Conservation (phyloP, 345 rosid species). For the Toxicodendron radicans region DNA sequence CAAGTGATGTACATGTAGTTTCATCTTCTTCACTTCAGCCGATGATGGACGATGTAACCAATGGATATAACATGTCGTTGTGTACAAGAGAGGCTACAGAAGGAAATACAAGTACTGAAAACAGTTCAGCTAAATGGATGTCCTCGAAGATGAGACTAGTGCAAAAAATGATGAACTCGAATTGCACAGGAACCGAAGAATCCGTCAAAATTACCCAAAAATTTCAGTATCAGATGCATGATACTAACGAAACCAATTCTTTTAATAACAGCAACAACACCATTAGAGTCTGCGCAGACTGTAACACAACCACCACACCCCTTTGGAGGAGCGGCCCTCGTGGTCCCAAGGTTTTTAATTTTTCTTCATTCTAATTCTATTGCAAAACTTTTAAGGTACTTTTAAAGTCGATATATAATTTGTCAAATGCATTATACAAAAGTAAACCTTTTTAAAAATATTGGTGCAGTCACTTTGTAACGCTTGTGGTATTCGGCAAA, state of each 20-base stretch:
- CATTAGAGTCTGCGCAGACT: conserved; percentile 54
- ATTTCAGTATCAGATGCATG: conserved; percentile 26
- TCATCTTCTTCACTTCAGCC: conserved; percentile 16
- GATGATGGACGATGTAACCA: neutral
- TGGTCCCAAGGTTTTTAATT: conserved; percentile 54
- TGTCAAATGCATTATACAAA: neutral
- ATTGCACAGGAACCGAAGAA: neutral
- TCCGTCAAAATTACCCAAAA: conserved; percentile 11
- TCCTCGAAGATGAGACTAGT: conserved; percentile 46
- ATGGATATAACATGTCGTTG: neutral
- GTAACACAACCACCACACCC: conserved; percentile 63
- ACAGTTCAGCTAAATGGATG: conserved; percentile 35
- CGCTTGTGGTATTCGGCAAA: conserved; percentile 87
- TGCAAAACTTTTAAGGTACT: neutral
- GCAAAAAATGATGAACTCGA: conserved; percentile 38
- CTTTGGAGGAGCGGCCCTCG: conserved; percentile 75
- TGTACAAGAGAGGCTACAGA: conserved; percentile 13
- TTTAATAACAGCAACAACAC: conserved; percentile 8
- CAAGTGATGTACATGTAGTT: conserved; percentile 14
- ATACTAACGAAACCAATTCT: conserved; percentile 1
- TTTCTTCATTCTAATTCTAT: neutral
- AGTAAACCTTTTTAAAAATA: neutral
- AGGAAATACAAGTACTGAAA: conserved; percentile 4
- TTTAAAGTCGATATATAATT: too few relatives aligned
- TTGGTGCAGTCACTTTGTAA: conserved; percentile 80